phyloP scores from a whole-genome alignment of 192 early-diverging fungal genomes.

The Entomortierella beljakovae region DNA sequence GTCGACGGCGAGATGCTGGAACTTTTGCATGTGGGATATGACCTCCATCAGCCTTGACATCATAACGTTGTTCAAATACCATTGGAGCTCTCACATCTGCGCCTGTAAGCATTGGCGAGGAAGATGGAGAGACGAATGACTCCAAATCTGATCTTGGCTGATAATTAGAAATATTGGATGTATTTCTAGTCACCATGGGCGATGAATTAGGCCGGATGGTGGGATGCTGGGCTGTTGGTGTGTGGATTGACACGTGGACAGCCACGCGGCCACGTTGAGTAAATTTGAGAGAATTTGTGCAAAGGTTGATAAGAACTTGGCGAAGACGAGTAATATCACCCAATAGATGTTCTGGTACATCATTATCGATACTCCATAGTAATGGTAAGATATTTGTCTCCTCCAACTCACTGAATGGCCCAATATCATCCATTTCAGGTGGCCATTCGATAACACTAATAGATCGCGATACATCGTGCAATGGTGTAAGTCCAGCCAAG shows the following conservation, averaged over 20 bases:
- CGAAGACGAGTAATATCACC: slow-evolving; percentile 64
- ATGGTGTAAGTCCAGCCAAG: slow-evolving; percentile 43
- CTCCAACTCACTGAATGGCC: slow-evolving; percentile 34
- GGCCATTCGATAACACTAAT: slow-evolving; percentile 54
- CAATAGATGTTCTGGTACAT: slow-evolving; percentile 64
- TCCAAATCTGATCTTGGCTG: background rate
- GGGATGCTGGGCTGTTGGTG: slow-evolving; percentile 23
- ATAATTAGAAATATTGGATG: background rate
- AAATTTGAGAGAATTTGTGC: slow-evolving; percentile 67
- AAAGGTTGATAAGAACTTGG: slow-evolving; percentile 65
- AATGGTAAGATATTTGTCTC: slow-evolving; percentile 56
- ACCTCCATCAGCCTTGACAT: slow-evolving; percentile 27
- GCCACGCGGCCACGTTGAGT: slow-evolving; percentile 38
- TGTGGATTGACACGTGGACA: slow-evolving; percentile 45
- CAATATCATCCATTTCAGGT: slow-evolving; percentile 45
- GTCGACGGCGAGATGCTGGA: slow-evolving; percentile 32
- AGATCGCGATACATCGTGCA: slow-evolving; percentile 47
- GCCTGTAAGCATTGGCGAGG: slow-evolving; percentile 43
- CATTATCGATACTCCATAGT: slow-evolving; percentile 61
- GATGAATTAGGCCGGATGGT: slow-evolving; percentile 25
- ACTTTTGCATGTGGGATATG: slow-evolving; percentile 1
- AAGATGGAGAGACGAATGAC: background rate
- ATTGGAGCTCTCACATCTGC: slow-evolving; percentile 31
- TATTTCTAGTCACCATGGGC: slow-evolving; percentile 20
- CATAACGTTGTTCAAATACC: slow-evolving; percentile 52